A percentile compares a stretch with the other conserved stretches of the same genome.
phyloP scores from a whole-genome alignment of 305 asterid species.

The Salvia sclarea region DNA sequence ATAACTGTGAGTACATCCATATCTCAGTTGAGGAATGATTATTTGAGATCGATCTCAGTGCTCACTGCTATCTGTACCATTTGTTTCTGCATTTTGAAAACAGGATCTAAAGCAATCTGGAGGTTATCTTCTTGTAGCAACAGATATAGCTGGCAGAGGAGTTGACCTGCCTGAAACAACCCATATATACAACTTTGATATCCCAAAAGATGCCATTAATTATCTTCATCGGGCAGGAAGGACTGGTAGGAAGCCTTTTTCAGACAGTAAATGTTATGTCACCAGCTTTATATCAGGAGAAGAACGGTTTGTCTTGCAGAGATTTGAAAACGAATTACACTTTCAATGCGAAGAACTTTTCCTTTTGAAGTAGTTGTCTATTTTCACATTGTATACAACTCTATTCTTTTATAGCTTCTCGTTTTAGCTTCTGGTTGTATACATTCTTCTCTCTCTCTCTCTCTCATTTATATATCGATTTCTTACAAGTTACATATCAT shows the following conservation, averaged over 20 bases:
- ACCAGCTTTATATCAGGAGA: constrained; percentile 69
- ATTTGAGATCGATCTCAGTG: constrained; percentile 11
- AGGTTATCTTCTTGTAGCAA: constrained; percentile 78
- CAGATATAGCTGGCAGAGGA: constrained; percentile 91
- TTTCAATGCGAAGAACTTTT: constrained; percentile 71
- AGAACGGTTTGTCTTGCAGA: constrained; percentile 84
- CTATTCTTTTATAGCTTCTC: background rate
- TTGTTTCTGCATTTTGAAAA: constrained; percentile 27
- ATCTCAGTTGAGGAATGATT: constrained; percentile 13
- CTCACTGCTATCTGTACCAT: constrained; percentile 21
- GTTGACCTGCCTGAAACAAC: constrained; percentile 90
- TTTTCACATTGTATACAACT: constrained; percentile 13
- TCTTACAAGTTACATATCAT: background rate
- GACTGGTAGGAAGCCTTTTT: constrained; percentile 92
- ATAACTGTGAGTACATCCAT: constrained; percentile 52
- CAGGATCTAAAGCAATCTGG: constrained; percentile 72
- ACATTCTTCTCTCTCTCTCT: background rate
- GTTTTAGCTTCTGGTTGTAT: constrained; percentile 20
- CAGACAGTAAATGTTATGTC: constrained; percentile 72
- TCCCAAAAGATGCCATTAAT: constrained; percentile 75
- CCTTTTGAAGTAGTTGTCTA: constrained; percentile 31
- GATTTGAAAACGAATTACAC: constrained; percentile 77
- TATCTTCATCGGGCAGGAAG: constrained; percentile 97
- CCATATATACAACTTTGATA: constrained; percentile 87
- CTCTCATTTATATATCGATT: background rate